Evolutionary conservation across 345 rosid genomes (phyloP), one percentile per base, ranked within the genome.

Genomic region (Trapa incisa): DNA sequence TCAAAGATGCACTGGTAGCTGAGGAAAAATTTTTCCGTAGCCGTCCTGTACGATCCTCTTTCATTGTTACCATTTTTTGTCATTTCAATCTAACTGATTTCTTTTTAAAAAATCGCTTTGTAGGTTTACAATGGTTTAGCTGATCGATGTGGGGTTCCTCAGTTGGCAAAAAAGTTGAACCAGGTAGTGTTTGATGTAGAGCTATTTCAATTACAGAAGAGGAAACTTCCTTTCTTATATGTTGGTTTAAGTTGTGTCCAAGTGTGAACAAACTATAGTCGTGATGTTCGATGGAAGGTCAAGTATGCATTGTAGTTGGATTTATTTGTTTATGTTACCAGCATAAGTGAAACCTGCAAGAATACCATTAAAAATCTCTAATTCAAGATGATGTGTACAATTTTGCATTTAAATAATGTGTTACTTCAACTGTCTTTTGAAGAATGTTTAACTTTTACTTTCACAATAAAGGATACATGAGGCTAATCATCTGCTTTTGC

Each of bases 101-200:
- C 6, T 29, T 39, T 41, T 41, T 67, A 22, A 22, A 64, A 16
- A 2, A 7, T 48, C 68, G 22, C 53, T 62, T 64, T 67, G 22
- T 61, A 93, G 97, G 90, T 80, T 47, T 93, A 93, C 80, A 88
- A 78, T 67, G 84, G 85, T 77, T 80, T 93, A n/a, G 85, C 85
- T n/a, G 98, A 90, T 79, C 88, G 92, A 16, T 90, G 95, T 84
- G 98, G 98, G 48, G 81, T 90, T 74, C 91, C 97, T 70, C 97
- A 93, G 72, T 57, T 90, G 78, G 98, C 97, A 47, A 93, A 90
- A 81, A 93, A 88, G 77, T 80, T 93, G 83, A 93, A 93, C 74
- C 96, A 88, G 92, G 98, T 90, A 83, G 61, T 77, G 65, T 47
- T n/a, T 22, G 66, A 64, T 38, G 3, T 5, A 64, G 65, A 62